Conservation (phyloP, 2,329 filamentous ascomycete genomes). For the Fusarium musae region DNA sequence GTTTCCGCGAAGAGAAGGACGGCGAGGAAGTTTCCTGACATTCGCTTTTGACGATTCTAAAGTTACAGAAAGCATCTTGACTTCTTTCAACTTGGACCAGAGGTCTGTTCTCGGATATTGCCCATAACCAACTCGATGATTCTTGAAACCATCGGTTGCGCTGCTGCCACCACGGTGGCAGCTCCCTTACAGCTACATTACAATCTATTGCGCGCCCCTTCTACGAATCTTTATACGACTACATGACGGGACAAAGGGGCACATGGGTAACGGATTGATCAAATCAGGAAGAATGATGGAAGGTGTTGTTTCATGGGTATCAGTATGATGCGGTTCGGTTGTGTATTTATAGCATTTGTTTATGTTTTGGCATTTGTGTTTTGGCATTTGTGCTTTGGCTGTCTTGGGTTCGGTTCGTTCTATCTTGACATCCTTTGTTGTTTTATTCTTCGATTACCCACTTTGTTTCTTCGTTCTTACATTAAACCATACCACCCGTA, state of each 20-base stretch:
- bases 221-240: slow-evolving; percentile 28
- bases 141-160: background rate
- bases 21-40: slow-evolving; percentile 61
- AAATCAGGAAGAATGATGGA: slow-evolving; percentile 24
- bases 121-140: slow-evolving; percentile 5
- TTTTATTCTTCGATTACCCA: slow-evolving; percentile 28
- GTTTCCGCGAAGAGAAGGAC: slow-evolving; percentile 68
- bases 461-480: slow-evolving; percentile 29
- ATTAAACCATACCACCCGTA: slow-evolving; percentile 43
- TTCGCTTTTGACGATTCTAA: slow-evolving; percentile 7
- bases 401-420: background rate
- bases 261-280: slow-evolving; percentile 29
- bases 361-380: background rate
- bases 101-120: background rate
- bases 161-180: background rate
- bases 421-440: slow-evolving; percentile 4
- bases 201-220: slow-evolving; percentile 11
- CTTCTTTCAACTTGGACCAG: background rate
- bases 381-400: background rate
- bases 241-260: slow-evolving; percentile 23
- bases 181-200: slow-evolving; percentile 22
- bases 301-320: slow-evolving; percentile 26
- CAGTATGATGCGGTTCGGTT: slow-evolving; percentile 24
- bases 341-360: slow-evolving; percentile 35
- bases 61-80: background rate